phyloP scores from a whole-genome alignment of 805 yeast genomes.

The Myxozyma geophila region DNA sequence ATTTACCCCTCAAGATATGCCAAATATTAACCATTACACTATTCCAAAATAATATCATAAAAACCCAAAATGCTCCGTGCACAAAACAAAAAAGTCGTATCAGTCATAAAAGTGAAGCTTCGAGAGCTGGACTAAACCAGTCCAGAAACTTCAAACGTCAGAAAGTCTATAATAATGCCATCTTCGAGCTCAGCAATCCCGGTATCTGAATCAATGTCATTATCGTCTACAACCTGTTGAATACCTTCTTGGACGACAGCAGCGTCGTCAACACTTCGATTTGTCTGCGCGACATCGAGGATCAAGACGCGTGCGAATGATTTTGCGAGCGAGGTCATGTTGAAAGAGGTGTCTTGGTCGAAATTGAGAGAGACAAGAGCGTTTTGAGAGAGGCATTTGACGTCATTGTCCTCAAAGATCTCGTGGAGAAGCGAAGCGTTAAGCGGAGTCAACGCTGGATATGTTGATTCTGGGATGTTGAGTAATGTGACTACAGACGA shows the following conservation, averaged over 20 bases:
- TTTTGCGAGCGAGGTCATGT: constrained; percentile 17
- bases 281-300: constrained; percentile 27
- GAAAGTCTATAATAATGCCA: constrained; percentile 5
- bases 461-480: neutral
- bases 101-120: neutral
- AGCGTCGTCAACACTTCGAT: constrained; percentile 22
- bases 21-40: neutral
- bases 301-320: constrained; percentile 23
- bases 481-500: constrained; percentile 14
- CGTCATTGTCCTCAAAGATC: constrained; percentile 8
- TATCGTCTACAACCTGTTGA: constrained; percentile 22
- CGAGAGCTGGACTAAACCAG: neutral
- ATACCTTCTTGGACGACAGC: constrained; percentile 17
- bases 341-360: neutral
- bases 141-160: constrained; percentile 10
- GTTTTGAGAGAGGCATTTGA: constrained; percentile 27
- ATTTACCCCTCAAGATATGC: too few species aligned
- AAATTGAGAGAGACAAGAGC: constrained; percentile 28
- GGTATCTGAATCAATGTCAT: constrained; percentile 13
- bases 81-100: neutral
- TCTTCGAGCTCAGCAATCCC: neutral
- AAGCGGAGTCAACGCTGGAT: constrained; percentile 7
- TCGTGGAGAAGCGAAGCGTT: constrained; percentile 5
- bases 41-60: neutral
- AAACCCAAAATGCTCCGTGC: neutral